Base-by-base conservation (phyloP, 805 yeast genomes). In the Candida maris region DNA sequence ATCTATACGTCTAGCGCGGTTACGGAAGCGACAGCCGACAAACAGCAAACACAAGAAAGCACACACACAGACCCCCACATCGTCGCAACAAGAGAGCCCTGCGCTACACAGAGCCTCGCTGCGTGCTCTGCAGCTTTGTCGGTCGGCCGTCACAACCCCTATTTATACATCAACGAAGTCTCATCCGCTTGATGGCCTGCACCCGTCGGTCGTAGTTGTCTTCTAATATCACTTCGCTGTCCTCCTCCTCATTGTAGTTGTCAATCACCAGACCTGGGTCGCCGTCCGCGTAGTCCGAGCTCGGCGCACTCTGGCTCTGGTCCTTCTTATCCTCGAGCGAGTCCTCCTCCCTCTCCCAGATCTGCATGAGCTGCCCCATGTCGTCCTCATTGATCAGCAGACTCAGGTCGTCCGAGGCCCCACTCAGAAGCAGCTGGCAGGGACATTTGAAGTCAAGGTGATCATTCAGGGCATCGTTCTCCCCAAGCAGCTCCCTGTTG, bases 321-420 rank as follows among this genome's bases (percentile, higher is more conserved):
- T 23, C 34, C 12, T 19, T 29, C 19, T 37, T 31, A 30, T 43
- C 44, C 7, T 40, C 42, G 13, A 43, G 23, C 3, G 34, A 29
- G 13, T 38, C 40, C 21, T 43, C 47, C 26, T 43, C 47, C 8
- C 33, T 24, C 19, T 38, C 39, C 52, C 52, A 48, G 19, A 44
- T 22, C 3, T n/a, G 27, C 27, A 44, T 20, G 19, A 48, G 32
- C 26, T 27, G 21, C 2, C 20, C 17, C 18, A 42, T 19, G 25
- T 48, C 49, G 5, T 31, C 22, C 26, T 37, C 44, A 8, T 27
- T 33, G 9, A 48, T 43, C 13, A 41, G 28, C 12, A 35, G 33
- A 2, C 26, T 19, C 3, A 48, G 29, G 17, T 48, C 45, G 6
- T 41, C 35, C n/a, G 30, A 39, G 4, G 30, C 27, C 26, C 38